Evolutionary conservation across 768 basidiomycete species (phyloP), one percentile per base, ranked within the genome.

Genomic region (Hericium coralloides): DNA sequence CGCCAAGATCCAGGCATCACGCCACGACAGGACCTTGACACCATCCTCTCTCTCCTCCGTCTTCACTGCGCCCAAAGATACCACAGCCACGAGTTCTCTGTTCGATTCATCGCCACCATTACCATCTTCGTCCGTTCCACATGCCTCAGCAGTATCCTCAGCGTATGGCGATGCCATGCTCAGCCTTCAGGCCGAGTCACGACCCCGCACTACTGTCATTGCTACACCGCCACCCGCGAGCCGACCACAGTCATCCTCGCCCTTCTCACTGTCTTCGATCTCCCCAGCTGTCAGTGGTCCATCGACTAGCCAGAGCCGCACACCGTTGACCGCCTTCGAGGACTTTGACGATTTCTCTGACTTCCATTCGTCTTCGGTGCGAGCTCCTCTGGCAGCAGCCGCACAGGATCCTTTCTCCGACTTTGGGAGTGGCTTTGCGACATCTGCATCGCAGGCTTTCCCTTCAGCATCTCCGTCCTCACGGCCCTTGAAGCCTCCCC

Each of bases 301-400:
- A 31, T 9, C 31, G 31, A 31, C 31, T 9, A 31, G 31, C 31
- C 31, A 31, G 31, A 31, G 31, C 8, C 31, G 7, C 31, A 8
- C 5, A 8, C 31, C 31, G 6, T 31, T 31, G 31, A 31, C 31
- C 7, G 23, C 5, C n/a, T 18, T 39, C 36, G 55, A 56, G 12
- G 53, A 60, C 20, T 67, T 72, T 39, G 74, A 75, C 55, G 81
- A 83, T 50, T 87, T 84, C 62, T 72, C 77, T 5, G 80, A 81
- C 39, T 79, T 80, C 62, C 59, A 69, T 53, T 68, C 71, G 4
- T 70, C 73, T 22, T 61, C 73, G 31, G 31, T 31, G 43, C 57
- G 55, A 2, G 49, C 51, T 2, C 53, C 64, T 15, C 55, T 49
- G 18, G 45, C 54, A 31, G 58, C 53, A 12, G 49, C 23, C 31